Evolutionary conservation across 1,284 basidiomycete species (phyloP), one percentile per base, ranked within the genome.

Genomic region (Tranzscheliella williamsii): DNA sequence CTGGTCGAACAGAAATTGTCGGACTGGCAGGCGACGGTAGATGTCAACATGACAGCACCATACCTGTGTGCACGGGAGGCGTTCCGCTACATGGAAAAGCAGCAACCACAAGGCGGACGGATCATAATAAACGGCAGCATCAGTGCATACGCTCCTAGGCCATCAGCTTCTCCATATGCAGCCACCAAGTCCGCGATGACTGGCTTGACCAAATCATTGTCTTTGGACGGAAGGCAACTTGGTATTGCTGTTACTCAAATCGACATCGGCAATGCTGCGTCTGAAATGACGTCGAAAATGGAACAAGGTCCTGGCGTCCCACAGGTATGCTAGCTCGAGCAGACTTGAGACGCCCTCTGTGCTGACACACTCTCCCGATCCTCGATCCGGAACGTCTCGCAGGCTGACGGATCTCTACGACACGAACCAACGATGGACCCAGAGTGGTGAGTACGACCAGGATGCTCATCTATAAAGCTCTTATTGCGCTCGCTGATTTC

Each of bases 61-160:
- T 72, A 45, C 29, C 56, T 70, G 15, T 72, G 69, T 41, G 37
- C 67, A 2, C 47, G 69, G 4, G 67, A 70, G 38, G 67, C 69
- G 1, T 70, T 70, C 41, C 46, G 67, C 8, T 62, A 67, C 48
- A 67, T 72, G 67, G 38, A 54, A 30, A 67, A 56, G 38, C 62
- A 60, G 24, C 24, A 41, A 20, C 62, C 62, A 2, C 42, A 57
- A 38, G 69, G 69, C 8, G 67, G 69, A 16, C 41, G 69, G 16
- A 68, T 72, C 56, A 65, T 72, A 38, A 61, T 67, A 38, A 72
- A 72, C 31, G 69, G 69, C 29, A 61, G 55, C 27, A 62, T 72
- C 40, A 64, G 58, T 39, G 63, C 67, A 8, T 35, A 67, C 20
- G 55, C 57, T 23, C 67, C 69, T 2, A 40, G 67, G 9, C 69